Conservation (phyloP, 768 basidiomycete species). For the Lactifluus rugatus region DNA sequence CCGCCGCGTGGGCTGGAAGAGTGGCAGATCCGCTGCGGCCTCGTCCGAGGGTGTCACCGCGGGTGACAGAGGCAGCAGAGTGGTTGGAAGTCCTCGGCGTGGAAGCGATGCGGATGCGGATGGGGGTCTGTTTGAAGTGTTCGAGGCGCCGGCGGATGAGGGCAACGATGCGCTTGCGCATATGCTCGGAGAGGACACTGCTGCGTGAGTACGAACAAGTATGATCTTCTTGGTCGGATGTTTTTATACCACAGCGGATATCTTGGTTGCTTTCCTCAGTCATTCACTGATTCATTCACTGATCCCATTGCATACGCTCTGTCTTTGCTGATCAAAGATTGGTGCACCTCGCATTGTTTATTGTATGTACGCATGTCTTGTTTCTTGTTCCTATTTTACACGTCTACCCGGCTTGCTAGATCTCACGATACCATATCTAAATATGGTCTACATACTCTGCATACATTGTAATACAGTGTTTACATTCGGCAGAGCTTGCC, state of each 20-base stretch:
- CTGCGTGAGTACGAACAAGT: not conserved
- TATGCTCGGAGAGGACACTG: conserved; percentile 44
- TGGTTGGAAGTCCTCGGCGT: not conserved
- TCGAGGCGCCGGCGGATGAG: conserved; percentile 51
- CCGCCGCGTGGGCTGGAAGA: conserved; percentile 67
- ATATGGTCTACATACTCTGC: not conserved
- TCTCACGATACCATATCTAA: too few relatives aligned
- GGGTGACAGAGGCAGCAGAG: too few relatives aligned
- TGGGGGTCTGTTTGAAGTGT: conserved; percentile 66
- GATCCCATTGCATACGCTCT: not conserved
- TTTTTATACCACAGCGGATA: too few relatives aligned
- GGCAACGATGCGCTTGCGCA: conserved; percentile 62
- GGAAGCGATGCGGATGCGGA: conserved; percentile 27
- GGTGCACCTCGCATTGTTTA: not conserved
- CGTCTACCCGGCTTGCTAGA: too few relatives aligned
- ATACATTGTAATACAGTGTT: not conserved
- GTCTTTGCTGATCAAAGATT: not conserved
- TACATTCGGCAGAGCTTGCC: too few relatives aligned
- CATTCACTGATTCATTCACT: too few relatives aligned
- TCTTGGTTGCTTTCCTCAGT: not conserved
- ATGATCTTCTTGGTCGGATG: too few relatives aligned
- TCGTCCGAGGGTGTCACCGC: too few relatives aligned
- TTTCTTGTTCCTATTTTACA: too few relatives aligned
- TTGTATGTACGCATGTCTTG: not conserved
- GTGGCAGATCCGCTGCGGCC: conserved; percentile 28